A percentile compares a stretch with the other conserved stretches of the same genome.
Conservation (phyloP, 2,329 filamentous ascomycete genomes). For the Simplicillium aogashimaense region DNA sequence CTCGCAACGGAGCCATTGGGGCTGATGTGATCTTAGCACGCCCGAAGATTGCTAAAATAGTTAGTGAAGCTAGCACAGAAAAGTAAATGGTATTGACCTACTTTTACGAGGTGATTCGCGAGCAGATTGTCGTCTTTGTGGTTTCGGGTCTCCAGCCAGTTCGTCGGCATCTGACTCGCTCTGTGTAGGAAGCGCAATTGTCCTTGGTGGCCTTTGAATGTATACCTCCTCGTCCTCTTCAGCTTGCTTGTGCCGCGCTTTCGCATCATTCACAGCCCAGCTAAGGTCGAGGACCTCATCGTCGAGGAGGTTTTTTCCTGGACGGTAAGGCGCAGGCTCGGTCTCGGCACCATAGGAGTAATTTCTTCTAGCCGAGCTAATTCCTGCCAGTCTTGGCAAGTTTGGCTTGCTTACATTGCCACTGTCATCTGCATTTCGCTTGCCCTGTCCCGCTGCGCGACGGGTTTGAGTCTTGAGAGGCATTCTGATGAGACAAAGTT, state of each 20-base stretch:
- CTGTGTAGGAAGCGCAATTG: too few relatives aligned
- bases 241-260: constrained; percentile 12
- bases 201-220: too few relatives aligned
- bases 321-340: constrained; percentile 18
- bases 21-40: not conserved
- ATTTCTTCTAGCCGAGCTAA: constrained; percentile 24
- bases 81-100: too few relatives aligned
- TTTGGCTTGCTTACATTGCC: constrained; percentile 14
- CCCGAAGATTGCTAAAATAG: too few relatives aligned
- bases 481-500: not conserved
- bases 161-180: too few relatives aligned
- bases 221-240: not conserved
- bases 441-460: too few relatives aligned
- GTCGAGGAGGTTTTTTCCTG: constrained; percentile 6
- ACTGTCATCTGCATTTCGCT: not conserved
- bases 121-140: too few relatives aligned
- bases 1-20: constrained; percentile 4
- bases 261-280: constrained; percentile 18
- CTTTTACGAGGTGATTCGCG: too few relatives aligned
- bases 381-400: constrained; percentile 16
- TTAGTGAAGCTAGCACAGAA: too few relatives aligned
- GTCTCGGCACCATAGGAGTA: constrained; percentile 27
- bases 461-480: constrained; percentile 1
- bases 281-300: constrained; percentile 14
- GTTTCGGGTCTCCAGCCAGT: too few relatives aligned